phyloP scores from a whole-genome alignment of 2,329 filamentous ascomycete genomes.

The Venturia oleaginea region DNA sequence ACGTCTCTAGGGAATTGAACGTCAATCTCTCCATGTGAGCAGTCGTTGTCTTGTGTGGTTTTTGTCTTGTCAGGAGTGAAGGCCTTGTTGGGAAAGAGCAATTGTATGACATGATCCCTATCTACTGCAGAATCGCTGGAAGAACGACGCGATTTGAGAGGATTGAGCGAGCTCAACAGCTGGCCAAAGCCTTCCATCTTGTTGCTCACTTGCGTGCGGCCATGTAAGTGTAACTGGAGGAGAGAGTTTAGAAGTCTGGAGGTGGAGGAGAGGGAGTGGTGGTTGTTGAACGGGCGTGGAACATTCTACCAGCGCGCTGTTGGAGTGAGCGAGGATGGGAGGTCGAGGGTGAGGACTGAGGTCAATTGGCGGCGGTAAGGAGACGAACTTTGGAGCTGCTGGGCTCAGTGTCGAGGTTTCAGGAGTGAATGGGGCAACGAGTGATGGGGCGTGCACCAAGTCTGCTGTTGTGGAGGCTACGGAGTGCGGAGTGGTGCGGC shows the following conservation, averaged over 20 bases:
- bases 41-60: background rate
- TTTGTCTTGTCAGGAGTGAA: background rate
- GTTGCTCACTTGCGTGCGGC: background rate
- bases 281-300: background rate
- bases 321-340: background rate
- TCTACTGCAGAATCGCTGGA: background rate
- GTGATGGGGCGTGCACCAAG: background rate
- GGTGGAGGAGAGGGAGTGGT: background rate
- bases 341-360: background rate
- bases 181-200: background rate
- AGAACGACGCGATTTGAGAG: background rate
- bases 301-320: background rate
- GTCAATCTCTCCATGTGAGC: slow-evolving; percentile 25
- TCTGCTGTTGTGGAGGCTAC: background rate
- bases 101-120: background rate
- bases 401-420: background rate
- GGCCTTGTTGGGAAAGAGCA: background rate
- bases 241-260: background rate
- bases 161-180: background rate
- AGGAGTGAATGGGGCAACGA: background rate
- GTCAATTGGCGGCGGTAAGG: background rate
- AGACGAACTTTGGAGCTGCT: background rate
- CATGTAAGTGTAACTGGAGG: background rate
- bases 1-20: slow-evolving; percentile 33
- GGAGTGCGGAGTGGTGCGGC: background rate